Evolutionary conservation across 2,329 filamentous ascomycete genomes (phyloP), one percentile per base, ranked within the genome.

Genomic region (Colletotrichum sp.): DNA sequence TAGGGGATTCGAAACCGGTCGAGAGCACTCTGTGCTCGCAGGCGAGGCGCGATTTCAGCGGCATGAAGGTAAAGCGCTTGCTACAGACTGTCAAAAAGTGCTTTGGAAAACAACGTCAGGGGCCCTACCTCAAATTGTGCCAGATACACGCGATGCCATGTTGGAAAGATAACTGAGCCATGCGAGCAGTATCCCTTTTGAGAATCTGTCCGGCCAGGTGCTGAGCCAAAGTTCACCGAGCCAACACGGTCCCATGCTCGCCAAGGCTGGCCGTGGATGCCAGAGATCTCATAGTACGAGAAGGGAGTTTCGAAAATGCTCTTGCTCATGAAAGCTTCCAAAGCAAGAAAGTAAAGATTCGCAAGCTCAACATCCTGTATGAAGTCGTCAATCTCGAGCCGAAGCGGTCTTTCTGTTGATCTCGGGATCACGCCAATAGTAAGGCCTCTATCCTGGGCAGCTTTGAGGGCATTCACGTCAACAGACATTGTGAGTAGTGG

Each of bases 131-230:
- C 71, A n/a, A 72, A 72, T 8, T 59, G 18, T 9, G 71, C 71
- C n/a, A 72, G 52, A 59, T 72, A 72, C 7, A 62, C 49, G 16
- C 65, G 63, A 32, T 72, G 71, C 71, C 71, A 72, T 21, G 71
- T 72, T 15, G 66, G 71, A n/a, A 72, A 72, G 49, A 68, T 21
- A 2, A 69, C 52, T 4, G 71, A 68, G 24, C 32, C 66, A 15
- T 72, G 71, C 3, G 62, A 59, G 13, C 71, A 70, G 36, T 68
- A 72, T 16, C 70, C 64, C 16, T 65, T n/a, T 24, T n/a, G 36
- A 32, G 26, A 10, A 28, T 39, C 65, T 26, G 21, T 44, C 4
- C 21, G 18, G 10, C 65, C 30, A 64, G 28, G 44, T 12, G 44
- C 44, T 49, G 44, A 49, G n/a, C 44, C 44, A 49, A 49, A 49